phyloP scores from a whole-genome alignment of 2,329 filamentous ascomycete genomes.

The Aspergillus ustus region DNA sequence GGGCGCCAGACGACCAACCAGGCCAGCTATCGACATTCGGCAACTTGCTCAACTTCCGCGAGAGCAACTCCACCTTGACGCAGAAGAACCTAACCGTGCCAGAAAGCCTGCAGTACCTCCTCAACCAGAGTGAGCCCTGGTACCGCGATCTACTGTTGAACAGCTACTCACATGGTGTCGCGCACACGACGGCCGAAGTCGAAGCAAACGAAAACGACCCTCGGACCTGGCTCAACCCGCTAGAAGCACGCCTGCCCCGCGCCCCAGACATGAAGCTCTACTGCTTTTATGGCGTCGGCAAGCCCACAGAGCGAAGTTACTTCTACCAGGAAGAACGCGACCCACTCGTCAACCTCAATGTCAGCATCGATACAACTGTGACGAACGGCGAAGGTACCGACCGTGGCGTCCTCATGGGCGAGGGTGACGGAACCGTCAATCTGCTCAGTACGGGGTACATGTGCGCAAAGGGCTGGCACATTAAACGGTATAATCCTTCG shows the following conservation, averaged over 20 bases:
- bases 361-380: slow-evolving; percentile 59
- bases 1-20: slow-evolving; percentile 84
- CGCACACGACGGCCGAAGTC: slow-evolving; percentile 77
- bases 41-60: slow-evolving; percentile 81
- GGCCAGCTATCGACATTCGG: slow-evolving; percentile 77
- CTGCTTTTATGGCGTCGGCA: slow-evolving; percentile 95
- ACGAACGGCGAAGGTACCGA: slow-evolving; percentile 60
- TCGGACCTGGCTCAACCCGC: slow-evolving; percentile 90
- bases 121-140: slow-evolving; percentile 81
- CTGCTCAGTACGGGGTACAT: slow-evolving; percentile 93
- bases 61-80: slow-evolving; percentile 65
- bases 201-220: slow-evolving; percentile 78
- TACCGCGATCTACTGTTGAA: slow-evolving; percentile 73
- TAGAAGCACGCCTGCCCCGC: slow-evolving; percentile 85
- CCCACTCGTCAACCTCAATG: slow-evolving; percentile 59
- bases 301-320: slow-evolving; percentile 89
- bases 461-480: slow-evolving; percentile 93
- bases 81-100: slow-evolving; percentile 77
- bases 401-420: slow-evolving; percentile 91
- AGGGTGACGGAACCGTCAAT: slow-evolving; percentile 95
- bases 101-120: slow-evolving; percentile 76
- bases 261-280: slow-evolving; percentile 92
- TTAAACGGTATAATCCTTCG: slow-evolving; percentile 91
- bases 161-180: slow-evolving; percentile 88
- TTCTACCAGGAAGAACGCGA: slow-evolving; percentile 80